Evolutionary conservation across 2,329 filamentous ascomycete species (phyloP).

Genomic region (Apiospora rasikravindrae): DNA sequence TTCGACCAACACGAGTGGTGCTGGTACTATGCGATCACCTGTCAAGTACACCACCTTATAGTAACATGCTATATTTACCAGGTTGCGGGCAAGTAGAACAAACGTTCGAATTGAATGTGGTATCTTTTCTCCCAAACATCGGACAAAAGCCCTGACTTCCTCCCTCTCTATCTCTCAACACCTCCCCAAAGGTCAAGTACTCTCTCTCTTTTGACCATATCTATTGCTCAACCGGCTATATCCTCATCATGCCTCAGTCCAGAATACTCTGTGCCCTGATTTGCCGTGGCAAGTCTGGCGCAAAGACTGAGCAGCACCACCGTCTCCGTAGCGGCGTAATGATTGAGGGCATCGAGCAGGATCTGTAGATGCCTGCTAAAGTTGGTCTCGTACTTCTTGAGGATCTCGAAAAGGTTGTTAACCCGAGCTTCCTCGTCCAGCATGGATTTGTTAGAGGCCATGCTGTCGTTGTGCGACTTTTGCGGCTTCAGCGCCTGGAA

Average conservation of each 20-base stretch:
- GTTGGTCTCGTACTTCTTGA: constrained; percentile 91
- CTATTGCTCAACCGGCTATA: constrained; percentile 24
- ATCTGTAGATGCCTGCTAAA: constrained; percentile 94
- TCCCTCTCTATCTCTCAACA: not conserved
- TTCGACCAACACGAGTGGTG: not conserved
- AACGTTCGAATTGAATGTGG: constrained; percentile 15
- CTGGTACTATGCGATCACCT: not conserved
- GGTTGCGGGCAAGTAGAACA: not conserved
- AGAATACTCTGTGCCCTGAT: constrained; percentile 73
- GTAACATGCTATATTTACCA: no score
- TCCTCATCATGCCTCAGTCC: constrained; percentile 66
- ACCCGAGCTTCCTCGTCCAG: constrained; percentile 58
- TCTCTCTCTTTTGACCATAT: not conserved
- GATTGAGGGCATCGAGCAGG: constrained; percentile 91
- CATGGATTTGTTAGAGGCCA: constrained; percentile 43
- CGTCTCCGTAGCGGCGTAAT: constrained; percentile 96
- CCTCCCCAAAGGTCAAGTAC: not conserved
- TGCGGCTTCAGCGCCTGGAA: constrained; percentile 57
- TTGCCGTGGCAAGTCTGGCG: constrained; percentile 79
- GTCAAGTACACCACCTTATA: not conserved
- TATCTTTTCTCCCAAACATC: constrained; percentile 4
- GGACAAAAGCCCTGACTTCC: not conserved
- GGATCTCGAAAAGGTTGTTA: constrained; percentile 81
- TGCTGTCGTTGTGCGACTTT: constrained; percentile 36
- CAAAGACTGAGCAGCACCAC: constrained; percentile 90